Percentiles rank a stretch among this genome's conserved stretches.
Conservation (phyloP, 768 basidiomycete species). For the Russula foetens region DNA sequence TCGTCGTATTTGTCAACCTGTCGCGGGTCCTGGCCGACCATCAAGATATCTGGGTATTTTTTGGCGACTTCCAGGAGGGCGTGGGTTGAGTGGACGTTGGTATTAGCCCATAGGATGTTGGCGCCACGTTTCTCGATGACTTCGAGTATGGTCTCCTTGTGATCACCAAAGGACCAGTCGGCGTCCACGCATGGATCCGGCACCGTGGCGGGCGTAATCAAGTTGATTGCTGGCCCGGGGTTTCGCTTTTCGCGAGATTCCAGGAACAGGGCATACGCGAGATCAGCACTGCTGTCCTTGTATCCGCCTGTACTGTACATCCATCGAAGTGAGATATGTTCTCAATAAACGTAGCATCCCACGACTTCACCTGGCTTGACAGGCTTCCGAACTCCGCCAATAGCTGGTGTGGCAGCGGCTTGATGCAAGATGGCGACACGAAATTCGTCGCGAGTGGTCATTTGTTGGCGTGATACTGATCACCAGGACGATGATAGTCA, state of each 20-base stretch:
- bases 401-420: background rate
- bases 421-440: background rate
- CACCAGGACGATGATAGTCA: too few species aligned
- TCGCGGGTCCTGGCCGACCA: conserved; percentile 3
- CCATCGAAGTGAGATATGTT: background rate
- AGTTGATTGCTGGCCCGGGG: background rate
- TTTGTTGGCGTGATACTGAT: too few species aligned
- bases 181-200: background rate
- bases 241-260: background rate
- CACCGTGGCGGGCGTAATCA: background rate
- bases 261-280: background rate
- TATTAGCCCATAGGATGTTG: background rate
- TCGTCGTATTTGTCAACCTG: background rate
- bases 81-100: conserved; percentile 1
- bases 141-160: conserved; percentile 4
- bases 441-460: background rate
- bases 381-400: background rate
- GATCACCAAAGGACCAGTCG: background rate
- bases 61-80: background rate
- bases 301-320: background rate
- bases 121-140: background rate
- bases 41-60: background rate
- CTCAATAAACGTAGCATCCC: background rate
- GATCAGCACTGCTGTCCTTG: background rate
- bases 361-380: background rate